These are phyloP conservation scores for Populus pruinosa DNA, from an alignment of 345 rosid species.

Conservation along the genomic window DNA sequence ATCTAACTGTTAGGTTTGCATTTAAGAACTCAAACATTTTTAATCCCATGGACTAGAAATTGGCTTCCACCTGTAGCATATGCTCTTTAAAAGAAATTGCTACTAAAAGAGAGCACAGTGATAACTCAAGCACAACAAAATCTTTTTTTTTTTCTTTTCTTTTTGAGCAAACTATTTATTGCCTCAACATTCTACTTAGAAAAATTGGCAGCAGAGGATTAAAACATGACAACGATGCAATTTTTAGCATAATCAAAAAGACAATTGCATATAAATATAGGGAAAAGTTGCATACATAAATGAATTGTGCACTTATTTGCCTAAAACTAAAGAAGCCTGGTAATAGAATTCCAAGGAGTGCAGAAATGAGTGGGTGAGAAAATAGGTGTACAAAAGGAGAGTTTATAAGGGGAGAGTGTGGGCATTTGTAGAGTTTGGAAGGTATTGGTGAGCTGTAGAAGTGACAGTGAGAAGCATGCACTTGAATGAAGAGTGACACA, in stretches of 20 bases:
- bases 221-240: too few species aligned
- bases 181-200: too few species aligned
- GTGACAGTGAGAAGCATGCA: background rate
- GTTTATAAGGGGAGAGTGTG: background rate
- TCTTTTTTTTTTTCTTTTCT: background rate
- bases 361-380: background rate
- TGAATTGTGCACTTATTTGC: too few species aligned
- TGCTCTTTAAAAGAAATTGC: background rate
- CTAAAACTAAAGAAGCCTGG: too few species aligned
- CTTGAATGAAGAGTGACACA: slow-evolving; percentile 2
- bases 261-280: too few species aligned
- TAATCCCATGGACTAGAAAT: slow-evolving; percentile 4
- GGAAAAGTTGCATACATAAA: too few species aligned
- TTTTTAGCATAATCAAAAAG: too few species aligned
- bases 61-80: background rate
- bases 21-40: background rate
- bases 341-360: background rate
- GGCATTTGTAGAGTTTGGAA: background rate
- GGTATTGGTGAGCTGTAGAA: background rate
- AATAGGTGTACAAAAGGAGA: background rate
- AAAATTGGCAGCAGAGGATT: too few species aligned
- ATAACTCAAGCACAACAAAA: background rate
- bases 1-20: background rate
- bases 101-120: too few species aligned
- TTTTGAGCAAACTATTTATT: too few species aligned